These are phyloP conservation scores for Boletus patriciae DNA, from an alignment of 768 basidiomycete species.

Conservation along the genomic window DNA sequence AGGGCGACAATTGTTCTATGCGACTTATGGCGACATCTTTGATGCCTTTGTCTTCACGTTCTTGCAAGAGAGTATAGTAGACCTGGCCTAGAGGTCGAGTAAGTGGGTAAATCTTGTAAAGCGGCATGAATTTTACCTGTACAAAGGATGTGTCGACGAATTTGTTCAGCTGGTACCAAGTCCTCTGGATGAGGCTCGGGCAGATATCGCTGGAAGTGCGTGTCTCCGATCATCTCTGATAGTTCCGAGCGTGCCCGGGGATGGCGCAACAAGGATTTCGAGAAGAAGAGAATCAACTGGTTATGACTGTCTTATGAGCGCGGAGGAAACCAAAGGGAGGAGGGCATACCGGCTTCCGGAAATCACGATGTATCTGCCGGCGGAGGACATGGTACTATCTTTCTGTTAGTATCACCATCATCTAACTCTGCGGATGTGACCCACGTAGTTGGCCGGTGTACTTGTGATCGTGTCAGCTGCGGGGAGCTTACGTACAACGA, in stretches of 20 bases:
- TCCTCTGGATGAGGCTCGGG: conserved; percentile 76
- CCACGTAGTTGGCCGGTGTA: conserved; percentile 91
- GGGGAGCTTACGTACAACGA: background rate
- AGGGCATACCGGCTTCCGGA: conserved; percentile 84
- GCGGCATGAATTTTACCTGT: conserved; percentile 45
- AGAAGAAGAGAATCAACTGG: conserved; percentile 93
- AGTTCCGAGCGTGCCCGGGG: conserved; percentile 87
- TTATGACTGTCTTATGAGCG: background rate
- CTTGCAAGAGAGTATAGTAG: conserved; percentile 84
- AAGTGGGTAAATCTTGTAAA: background rate
- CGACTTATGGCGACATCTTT: conserved; percentile 93
- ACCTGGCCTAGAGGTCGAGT: conserved; percentile 69
- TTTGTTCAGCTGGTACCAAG: conserved; percentile 78
- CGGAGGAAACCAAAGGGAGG: background rate
- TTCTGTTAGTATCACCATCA: conserved; percentile 13
- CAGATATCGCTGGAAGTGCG: conserved; percentile 90
- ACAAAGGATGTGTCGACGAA: conserved; percentile 91
- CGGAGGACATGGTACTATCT: conserved; percentile 91
- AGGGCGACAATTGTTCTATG: conserved; percentile 92
- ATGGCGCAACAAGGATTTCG: conserved; percentile 93
- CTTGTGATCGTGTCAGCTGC: conserved; percentile 38
- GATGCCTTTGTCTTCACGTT: conserved; percentile 88
- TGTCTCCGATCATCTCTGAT: conserved; percentile 86
- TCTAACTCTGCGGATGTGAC: background rate
- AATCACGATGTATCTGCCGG: conserved; percentile 95